Conservation (phyloP, 192 early-diverging fungal genomes). For the Rhizoclosmatium sp. region DNA sequence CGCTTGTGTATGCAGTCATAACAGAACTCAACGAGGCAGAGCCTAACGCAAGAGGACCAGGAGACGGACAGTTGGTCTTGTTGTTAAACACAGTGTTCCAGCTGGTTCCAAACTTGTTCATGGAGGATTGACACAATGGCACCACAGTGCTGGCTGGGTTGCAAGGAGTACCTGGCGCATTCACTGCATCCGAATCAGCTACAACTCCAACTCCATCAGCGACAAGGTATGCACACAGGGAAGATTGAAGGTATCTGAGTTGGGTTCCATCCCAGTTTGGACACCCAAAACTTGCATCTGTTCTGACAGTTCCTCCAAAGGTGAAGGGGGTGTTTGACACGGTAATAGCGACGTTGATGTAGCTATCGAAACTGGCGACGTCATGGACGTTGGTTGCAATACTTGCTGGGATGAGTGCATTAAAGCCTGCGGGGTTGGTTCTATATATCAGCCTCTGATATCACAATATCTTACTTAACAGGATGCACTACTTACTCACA, state of each 20-base stretch:
- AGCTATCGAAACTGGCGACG: slow-evolving; percentile 7
- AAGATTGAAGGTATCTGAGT: slow-evolving; percentile 9
- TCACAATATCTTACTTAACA: no score
- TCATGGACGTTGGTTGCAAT: background rate
- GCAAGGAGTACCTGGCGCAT: slow-evolving; percentile 7
- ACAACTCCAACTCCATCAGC: background rate
- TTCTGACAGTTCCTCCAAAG: slow-evolving; percentile 11
- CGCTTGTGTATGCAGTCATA: background rate
- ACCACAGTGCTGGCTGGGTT: background rate
- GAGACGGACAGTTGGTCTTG: background rate
- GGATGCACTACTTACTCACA: background rate
- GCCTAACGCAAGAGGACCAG: no score
- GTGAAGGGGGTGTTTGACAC: background rate
- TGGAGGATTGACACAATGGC: background rate
- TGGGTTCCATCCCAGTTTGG: slow-evolving; percentile 31
- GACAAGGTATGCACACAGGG: slow-evolving; percentile 20
- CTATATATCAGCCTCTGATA: no score
- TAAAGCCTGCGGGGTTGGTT: background rate
- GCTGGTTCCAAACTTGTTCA: slow-evolving; percentile 10
- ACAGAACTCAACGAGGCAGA: no score
- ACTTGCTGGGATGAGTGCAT: background rate
- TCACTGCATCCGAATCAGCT: background rate
- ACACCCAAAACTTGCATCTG: background rate
- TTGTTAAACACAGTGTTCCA: slow-evolving; percentile 21
- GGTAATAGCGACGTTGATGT: background rate